Conservation (phyloP, 2,329 filamentous ascomycete genomes). For the Xylariaceae sp. region DNA sequence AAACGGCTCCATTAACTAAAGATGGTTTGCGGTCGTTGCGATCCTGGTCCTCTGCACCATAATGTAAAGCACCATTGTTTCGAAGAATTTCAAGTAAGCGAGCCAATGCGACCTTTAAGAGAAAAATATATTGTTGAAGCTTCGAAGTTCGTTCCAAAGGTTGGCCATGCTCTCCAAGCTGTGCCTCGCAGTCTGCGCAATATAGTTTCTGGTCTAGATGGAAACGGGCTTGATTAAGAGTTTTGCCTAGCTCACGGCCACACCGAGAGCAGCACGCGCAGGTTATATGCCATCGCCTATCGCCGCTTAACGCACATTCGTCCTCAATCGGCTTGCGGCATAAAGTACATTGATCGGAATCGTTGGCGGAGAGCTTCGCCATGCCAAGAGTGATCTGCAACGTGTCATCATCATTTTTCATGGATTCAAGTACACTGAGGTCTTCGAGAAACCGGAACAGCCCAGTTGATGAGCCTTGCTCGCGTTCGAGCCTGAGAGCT, state of each 20-base stretch:
- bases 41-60: slow-evolving; percentile 68
- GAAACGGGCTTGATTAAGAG: slow-evolving; percentile 66
- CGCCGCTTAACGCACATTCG: slow-evolving; percentile 73
- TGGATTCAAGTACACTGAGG: slow-evolving; percentile 74
- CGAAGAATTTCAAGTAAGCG: slow-evolving; percentile 82
- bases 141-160: slow-evolving; percentile 73
- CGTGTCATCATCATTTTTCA: slow-evolving; percentile 67
- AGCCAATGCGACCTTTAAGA: slow-evolving; percentile 86
- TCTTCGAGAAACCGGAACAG: slow-evolving; percentile 80
- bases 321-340: slow-evolving; percentile 91
- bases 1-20: slow-evolving; percentile 47
- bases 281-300: slow-evolving; percentile 76
- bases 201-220: slow-evolving; percentile 66
- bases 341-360: slow-evolving; percentile 77
- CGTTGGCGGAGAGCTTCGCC: slow-evolving; percentile 63
- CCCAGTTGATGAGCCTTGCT: slow-evolving; percentile 68
- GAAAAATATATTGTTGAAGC: slow-evolving; percentile 89
- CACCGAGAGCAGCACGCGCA: slow-evolving; percentile 74
- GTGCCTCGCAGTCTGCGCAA: slow-evolving; percentile 63
- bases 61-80: slow-evolving; percentile 74
- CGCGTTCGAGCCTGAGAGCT: slow-evolving; percentile 83
- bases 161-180: slow-evolving; percentile 48
- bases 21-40: slow-evolving; percentile 54
- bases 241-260: slow-evolving; percentile 61
- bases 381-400: slow-evolving; percentile 63